Conservation (phyloP, 2,329 filamentous ascomycete species). For the Massarina eburnea region DNA sequence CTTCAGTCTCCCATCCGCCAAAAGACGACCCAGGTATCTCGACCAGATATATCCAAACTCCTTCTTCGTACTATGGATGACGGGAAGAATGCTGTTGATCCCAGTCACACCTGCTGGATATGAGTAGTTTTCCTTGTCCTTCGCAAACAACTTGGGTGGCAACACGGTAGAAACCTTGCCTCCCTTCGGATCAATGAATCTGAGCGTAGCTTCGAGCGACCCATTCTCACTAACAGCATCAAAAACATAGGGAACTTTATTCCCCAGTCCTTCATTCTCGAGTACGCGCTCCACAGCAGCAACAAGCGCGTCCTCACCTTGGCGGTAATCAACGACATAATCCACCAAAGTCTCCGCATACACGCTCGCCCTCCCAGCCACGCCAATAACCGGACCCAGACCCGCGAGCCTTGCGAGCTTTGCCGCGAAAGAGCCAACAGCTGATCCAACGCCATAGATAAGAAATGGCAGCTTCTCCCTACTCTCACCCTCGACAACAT, state of each 20-base stretch:
- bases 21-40: slow-evolving; percentile 43
- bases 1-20: slow-evolving; percentile 52
- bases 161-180: slow-evolving; percentile 3
- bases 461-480: slow-evolving; percentile 26
- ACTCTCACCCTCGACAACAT: background rate
- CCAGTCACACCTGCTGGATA: slow-evolving; percentile 4
- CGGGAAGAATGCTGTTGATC: slow-evolving; percentile 4
- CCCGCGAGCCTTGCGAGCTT: slow-evolving; percentile 43
- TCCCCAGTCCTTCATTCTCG: slow-evolving; percentile 44
- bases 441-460: slow-evolving; percentile 46
- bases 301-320: slow-evolving; percentile 56
- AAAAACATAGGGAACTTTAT: slow-evolving; percentile 54
- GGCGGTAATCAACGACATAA: slow-evolving; percentile 55
- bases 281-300: slow-evolving; percentile 40
- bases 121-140: slow-evolving; percentile 1
- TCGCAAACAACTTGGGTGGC: slow-evolving; percentile 6
- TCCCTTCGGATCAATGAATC: slow-evolving; percentile 2
- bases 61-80: slow-evolving; percentile 27
- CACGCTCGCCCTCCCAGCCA: slow-evolving; percentile 42
- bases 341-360: slow-evolving; percentile 45
- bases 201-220: slow-evolving; percentile 7
- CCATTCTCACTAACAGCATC: slow-evolving; percentile 61
- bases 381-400: slow-evolving; percentile 47
- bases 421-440: slow-evolving; percentile 46
- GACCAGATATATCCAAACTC: slow-evolving; percentile 50